These are phyloP conservation scores for Pyrus communis DNA, from an alignment of 306 rosid species.

Conservation along the genomic window DNA sequence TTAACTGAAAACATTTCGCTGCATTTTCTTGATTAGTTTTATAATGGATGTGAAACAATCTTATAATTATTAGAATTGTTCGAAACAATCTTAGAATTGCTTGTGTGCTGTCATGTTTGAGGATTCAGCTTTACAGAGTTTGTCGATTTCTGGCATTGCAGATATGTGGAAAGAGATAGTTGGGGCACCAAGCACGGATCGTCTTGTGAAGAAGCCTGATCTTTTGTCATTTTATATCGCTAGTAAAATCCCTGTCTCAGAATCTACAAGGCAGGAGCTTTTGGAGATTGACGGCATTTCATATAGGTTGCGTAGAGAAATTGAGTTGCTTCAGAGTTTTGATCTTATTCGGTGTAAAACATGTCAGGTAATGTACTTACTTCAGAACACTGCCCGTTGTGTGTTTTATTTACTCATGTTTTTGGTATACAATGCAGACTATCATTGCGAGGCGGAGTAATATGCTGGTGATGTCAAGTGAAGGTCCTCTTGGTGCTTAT, in stretches of 20 bases:
- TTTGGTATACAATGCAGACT: slow-evolving; percentile 37
- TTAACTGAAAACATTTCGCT: background rate
- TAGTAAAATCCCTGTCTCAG: slow-evolving; percentile 93
- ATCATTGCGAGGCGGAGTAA: slow-evolving; percentile 78
- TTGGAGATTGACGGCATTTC: slow-evolving; percentile 81
- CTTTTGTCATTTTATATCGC: slow-evolving; percentile 79
- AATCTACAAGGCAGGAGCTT: slow-evolving; percentile 91
- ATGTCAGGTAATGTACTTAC: slow-evolving; percentile 53
- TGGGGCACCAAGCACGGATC: slow-evolving; percentile 75
- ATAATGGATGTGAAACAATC: background rate
- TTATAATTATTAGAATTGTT: background rate
- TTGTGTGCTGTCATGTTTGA: background rate
- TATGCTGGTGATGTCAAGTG: slow-evolving; percentile 91
- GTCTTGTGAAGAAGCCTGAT: slow-evolving; percentile 71
- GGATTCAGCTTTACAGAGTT: background rate
- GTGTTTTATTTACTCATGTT: background rate
- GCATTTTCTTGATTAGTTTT: background rate
- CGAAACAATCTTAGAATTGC: background rate
- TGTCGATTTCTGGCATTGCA: slow-evolving; percentile 20
- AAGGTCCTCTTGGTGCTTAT: slow-evolving; percentile 94
- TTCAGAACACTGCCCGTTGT: background rate
- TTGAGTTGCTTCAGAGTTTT: slow-evolving; percentile 76
- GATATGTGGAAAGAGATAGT: slow-evolving; percentile 91
- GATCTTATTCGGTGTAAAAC: slow-evolving; percentile 69
- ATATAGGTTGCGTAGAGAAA: slow-evolving; percentile 87